These are phyloP conservation scores for Colletotrichum neosansevieriae DNA, from an alignment of 2,329 filamentous ascomycete genomes.

Conservation along the genomic window DNA sequence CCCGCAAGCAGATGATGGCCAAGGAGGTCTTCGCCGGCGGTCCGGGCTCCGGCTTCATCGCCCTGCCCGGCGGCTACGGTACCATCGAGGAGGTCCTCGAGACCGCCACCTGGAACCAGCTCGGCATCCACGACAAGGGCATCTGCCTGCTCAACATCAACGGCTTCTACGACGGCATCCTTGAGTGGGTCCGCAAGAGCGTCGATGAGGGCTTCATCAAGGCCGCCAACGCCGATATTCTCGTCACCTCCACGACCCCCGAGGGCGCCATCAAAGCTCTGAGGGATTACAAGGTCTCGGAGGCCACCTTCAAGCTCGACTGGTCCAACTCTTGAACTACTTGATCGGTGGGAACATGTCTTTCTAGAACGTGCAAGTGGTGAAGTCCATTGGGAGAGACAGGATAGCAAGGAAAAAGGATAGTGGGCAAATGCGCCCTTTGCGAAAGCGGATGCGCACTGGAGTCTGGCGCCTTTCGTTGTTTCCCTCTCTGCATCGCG, in stretches of 20 bases:
- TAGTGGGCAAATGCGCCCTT: slow-evolving; percentile 9
- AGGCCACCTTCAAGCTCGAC: slow-evolving; percentile 81
- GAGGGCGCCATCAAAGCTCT: slow-evolving; percentile 80
- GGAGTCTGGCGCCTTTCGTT: slow-evolving; percentile 36
- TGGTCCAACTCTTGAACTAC: slow-evolving; percentile 70
- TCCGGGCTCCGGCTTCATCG: slow-evolving; percentile 88
- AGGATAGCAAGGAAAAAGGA: background rate
- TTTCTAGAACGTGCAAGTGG: background rate
- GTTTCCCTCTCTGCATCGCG: slow-evolving; percentile 25
- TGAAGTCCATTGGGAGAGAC: background rate
- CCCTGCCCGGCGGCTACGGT: slow-evolving; percentile 89
- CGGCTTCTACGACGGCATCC: slow-evolving; percentile 90
- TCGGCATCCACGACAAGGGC: slow-evolving; percentile 87
- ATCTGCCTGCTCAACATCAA: slow-evolving; percentile 89
- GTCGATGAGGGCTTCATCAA: slow-evolving; percentile 83
- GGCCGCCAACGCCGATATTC: slow-evolving; percentile 76
- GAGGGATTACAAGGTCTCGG: slow-evolving; percentile 79
- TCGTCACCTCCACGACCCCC: slow-evolving; percentile 80
- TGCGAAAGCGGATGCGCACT: slow-evolving; percentile 30
- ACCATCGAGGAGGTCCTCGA: slow-evolving; percentile 97
- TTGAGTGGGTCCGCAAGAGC: slow-evolving; percentile 83
- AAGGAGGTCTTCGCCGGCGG: slow-evolving; percentile 85
- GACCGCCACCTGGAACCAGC: slow-evolving; percentile 92
- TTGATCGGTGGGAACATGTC: background rate
- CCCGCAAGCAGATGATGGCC: slow-evolving; percentile 94